Evolutionary conservation across 1,284 basidiomycete species (phyloP).

Genomic region (Mycosarcoma mackinlayi): DNA sequence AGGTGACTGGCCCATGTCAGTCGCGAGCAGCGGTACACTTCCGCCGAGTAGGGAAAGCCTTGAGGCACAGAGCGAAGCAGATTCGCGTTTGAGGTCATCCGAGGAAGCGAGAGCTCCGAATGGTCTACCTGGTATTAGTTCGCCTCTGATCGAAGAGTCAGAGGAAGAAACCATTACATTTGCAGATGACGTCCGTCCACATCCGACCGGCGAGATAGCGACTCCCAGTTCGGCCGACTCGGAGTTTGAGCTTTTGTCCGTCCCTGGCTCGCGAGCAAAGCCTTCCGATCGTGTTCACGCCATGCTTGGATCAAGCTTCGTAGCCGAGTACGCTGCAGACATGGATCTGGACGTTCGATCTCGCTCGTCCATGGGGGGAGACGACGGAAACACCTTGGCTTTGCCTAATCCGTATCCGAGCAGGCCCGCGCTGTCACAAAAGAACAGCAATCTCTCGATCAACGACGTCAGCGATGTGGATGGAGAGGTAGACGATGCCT

Average conservation of each 20-base stretch:
- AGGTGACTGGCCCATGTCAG: slow-evolving; percentile 46
- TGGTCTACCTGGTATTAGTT: slow-evolving; percentile 10
- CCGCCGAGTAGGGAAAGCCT: slow-evolving; percentile 17
- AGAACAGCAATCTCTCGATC: slow-evolving; percentile 23
- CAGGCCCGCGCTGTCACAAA: slow-evolving; percentile 6
- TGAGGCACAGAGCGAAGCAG: slow-evolving; percentile 16
- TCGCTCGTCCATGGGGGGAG: slow-evolving; percentile 11
- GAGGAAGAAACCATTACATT: slow-evolving; percentile 26
- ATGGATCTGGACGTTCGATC: slow-evolving; percentile 23
- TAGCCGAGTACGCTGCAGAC: slow-evolving; percentile 31
- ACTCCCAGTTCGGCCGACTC: background rate
- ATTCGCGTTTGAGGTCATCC: slow-evolving; percentile 14
- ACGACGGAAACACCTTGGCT: slow-evolving; percentile 12
- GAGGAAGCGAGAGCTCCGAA: slow-evolving; percentile 13
- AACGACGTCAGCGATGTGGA: slow-evolving; percentile 41
- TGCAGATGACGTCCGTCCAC: background rate
- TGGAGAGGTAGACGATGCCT: slow-evolving; percentile 42
- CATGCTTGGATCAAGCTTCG: slow-evolving; percentile 42
- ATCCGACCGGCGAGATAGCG: background rate
- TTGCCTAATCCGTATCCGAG: background rate
- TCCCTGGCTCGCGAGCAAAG: slow-evolving; percentile 2
- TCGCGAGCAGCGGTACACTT: slow-evolving; percentile 31
- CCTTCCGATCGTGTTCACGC: slow-evolving; percentile 42
- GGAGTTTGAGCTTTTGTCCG: slow-evolving; percentile 24
- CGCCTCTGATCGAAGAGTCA: slow-evolving; percentile 26